Conservation (phyloP, 176 grass and related monocot species). For the Zoysia pacifica region DNA sequence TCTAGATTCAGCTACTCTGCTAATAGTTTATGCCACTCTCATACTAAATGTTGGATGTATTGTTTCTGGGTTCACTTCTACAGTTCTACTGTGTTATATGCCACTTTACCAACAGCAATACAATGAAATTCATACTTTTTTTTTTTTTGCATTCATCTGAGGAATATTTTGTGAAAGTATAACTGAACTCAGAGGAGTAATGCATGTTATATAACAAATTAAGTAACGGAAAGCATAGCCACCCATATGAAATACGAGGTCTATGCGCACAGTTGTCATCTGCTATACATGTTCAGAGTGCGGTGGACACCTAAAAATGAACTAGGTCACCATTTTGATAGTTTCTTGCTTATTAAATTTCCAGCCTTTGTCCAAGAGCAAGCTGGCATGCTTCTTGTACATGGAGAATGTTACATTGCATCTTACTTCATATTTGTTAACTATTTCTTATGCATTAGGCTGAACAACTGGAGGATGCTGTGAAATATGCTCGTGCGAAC, state of each 20-base stretch:
- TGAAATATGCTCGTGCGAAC: slow-evolving; percentile 69
- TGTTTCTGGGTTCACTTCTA: background rate
- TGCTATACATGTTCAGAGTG: background rate
- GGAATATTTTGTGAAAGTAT: background rate
- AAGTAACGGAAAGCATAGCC: background rate
- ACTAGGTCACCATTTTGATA: background rate
- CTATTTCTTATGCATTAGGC: slow-evolving; percentile 48
- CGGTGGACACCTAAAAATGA: no score
- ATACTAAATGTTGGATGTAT: background rate
- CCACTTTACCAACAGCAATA: background rate
- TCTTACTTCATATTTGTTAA: slow-evolving; percentile 8
- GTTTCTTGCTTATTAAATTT: background rate
- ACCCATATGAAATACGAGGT: background rate
- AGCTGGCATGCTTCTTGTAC: background rate
- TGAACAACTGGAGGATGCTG: slow-evolving; percentile 73
- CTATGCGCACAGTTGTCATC: background rate
- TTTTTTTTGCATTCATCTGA: background rate
- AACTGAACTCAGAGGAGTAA: background rate
- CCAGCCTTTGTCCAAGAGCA: background rate
- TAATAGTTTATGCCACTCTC: background rate
- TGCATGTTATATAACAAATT: background rate
- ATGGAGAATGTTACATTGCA: background rate
- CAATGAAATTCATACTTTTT: background rate
- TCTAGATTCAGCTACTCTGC: slow-evolving; percentile 13
- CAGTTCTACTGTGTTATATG: background rate